A percentile compares a stretch with the other conserved stretches of the same genome.
phyloP scores from a whole-genome alignment of 371 early-diverging fungal genomes.

The Nematocida parisii region DNA sequence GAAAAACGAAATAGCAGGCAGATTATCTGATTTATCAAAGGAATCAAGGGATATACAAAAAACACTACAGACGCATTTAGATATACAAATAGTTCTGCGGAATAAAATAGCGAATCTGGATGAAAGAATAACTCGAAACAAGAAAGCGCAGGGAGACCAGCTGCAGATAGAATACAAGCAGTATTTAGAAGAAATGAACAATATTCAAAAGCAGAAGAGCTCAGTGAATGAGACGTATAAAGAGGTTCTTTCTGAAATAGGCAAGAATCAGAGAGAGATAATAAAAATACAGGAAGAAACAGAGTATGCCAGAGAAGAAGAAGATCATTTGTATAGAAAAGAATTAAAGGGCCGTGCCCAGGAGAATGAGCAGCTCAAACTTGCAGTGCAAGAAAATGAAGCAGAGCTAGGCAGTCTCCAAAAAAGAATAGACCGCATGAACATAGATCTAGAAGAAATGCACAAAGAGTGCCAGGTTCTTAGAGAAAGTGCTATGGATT shows the following conservation, averaged over 20 bases:
- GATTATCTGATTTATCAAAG: background rate
- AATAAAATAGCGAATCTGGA: conserved; percentile 8
- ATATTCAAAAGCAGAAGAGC: background rate
- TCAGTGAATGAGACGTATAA: conserved; percentile 1
- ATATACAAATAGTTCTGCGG: background rate
- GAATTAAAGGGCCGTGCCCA: background rate
- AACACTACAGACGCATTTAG: background rate
- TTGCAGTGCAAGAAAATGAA: background rate
- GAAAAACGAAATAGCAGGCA: background rate
- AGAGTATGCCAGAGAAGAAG: conserved; percentile 4
- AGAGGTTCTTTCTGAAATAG: background rate
- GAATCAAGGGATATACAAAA: background rate
- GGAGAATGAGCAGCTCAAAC: background rate
- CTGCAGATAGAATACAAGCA: conserved; percentile 14
- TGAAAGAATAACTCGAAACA: background rate
- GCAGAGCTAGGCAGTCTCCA: background rate
- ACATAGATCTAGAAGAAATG: background rate
- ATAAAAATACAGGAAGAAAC: background rate
- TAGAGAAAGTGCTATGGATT: conserved; percentile 7
- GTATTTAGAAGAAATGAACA: background rate
- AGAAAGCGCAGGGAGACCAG: background rate
- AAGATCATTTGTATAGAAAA: conserved; percentile 5
- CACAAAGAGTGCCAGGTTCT: background rate
- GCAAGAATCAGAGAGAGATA: background rate
- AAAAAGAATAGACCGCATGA: conserved; percentile 14